phyloP scores from a whole-genome alignment of 2,329 filamentous ascomycete genomes.

The Aspergillus luchuensis region DNA sequence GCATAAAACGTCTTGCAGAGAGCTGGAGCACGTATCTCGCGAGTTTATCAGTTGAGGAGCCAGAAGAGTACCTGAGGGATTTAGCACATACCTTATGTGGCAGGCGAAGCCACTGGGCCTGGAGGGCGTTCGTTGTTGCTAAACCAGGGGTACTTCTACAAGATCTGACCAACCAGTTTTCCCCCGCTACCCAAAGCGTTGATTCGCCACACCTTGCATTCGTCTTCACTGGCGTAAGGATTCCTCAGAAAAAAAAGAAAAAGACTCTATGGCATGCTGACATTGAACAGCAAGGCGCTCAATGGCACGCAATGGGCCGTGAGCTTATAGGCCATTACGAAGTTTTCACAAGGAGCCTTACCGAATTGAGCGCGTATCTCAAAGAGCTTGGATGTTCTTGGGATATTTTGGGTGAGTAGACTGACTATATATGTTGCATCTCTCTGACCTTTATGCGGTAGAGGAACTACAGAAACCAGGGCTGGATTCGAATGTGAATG shows the following conservation, averaged over 20 bases:
- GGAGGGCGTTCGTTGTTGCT: conserved; percentile 1
- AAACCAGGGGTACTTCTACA: background rate
- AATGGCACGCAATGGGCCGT: conserved; percentile 32
- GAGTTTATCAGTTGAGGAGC: too few species aligned
- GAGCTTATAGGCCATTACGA: conserved; percentile 22
- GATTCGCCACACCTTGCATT: background rate
- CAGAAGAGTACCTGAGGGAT: background rate
- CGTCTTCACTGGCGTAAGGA: conserved; percentile 1
- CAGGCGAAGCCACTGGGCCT: conserved; percentile 1
- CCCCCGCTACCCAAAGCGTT: background rate
- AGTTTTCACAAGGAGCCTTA: conserved; percentile 14
- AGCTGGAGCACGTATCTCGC: conserved; percentile 3
- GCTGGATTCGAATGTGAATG: conserved; percentile 6
- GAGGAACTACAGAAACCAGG: conserved; percentile 19
- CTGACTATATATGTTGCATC: background rate
- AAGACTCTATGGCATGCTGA: conserved; percentile 6
- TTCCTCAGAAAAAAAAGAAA: too few species aligned
- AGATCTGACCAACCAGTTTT: background rate
- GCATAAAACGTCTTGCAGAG: conserved; percentile 9
- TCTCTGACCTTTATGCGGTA: background rate
- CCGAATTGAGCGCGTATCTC: conserved; percentile 16
- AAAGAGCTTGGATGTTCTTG: conserved; percentile 15
- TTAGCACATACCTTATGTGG: conserved; percentile 9
- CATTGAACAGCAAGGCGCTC: conserved; percentile 27
- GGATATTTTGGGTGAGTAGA: conserved; percentile 3